Conservation (phyloP, 1,284 basidiomycete genomes). For the Tranzscheliella williamsii region DNA sequence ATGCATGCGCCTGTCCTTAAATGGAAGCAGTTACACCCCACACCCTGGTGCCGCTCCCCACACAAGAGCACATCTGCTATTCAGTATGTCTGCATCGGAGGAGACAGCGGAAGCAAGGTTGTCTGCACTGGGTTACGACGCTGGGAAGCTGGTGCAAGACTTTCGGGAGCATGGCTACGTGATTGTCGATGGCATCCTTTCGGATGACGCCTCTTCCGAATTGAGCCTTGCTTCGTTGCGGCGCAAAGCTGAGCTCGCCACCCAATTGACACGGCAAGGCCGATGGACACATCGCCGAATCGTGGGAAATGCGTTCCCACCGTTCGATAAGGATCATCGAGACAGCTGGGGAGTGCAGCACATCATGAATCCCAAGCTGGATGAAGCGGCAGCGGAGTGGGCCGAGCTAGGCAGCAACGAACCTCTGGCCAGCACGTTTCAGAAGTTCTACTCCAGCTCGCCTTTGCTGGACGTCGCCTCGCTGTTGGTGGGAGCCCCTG, state of each 20-base stretch:
- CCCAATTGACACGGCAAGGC: constrained; percentile 69
- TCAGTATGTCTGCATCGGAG: too few species aligned
- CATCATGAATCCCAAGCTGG: constrained; percentile 65
- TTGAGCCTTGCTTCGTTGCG: constrained; percentile 18
- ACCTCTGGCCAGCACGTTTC: constrained; percentile 9
- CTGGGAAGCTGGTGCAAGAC: constrained; percentile 21
- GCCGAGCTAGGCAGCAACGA: neutral
- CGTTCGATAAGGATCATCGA: constrained; percentile 68
- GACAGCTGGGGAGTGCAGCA: constrained; percentile 72
- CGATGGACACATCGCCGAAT: constrained; percentile 71
- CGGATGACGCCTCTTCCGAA: constrained; percentile 25
- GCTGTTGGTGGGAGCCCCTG: constrained; percentile 16
- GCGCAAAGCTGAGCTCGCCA: constrained; percentile 59
- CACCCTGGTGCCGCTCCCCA: too few species aligned
- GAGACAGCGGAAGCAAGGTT: constrained; percentile 9
- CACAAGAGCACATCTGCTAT: too few species aligned
- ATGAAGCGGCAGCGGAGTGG: constrained; percentile 60
- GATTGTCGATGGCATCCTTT: constrained; percentile 70
- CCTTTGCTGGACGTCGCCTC: constrained; percentile 41
- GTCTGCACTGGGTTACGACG: constrained; percentile 15
- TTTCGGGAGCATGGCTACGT: constrained; percentile 76
- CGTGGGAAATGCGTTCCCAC: constrained; percentile 81
- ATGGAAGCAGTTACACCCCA: too few species aligned
- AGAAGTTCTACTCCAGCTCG: constrained; percentile 30
- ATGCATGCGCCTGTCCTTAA: too few species aligned